phyloP scores from a whole-genome alignment of 208 protist genomes.

The Leishmania martiniquensis region DNA sequence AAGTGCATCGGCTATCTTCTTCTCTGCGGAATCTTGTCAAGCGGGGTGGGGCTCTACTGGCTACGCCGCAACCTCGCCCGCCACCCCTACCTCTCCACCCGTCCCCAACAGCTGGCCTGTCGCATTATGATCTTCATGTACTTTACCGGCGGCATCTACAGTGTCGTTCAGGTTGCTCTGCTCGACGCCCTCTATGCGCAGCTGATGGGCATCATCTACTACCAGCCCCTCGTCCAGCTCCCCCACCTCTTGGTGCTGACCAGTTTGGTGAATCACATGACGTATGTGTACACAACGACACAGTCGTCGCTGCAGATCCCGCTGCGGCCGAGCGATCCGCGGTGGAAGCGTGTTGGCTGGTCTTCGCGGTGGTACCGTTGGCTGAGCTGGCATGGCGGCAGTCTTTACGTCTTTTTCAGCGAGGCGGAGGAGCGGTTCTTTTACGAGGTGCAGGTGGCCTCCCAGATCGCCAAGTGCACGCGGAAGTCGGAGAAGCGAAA shows the following conservation, averaged over 20 bases:
- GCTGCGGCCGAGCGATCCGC: conserved; percentile 56
- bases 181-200: conserved; percentile 50
- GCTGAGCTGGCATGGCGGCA: conserved; percentile 77
- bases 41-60: conserved; percentile 54
- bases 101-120: conserved; percentile 79
- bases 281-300: conserved; percentile 76
- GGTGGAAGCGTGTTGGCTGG: conserved; percentile 76
- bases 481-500: background rate
- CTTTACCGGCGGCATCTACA: conserved; percentile 59
- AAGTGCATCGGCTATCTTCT: conserved; percentile 44
- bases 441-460: conserved; percentile 52
- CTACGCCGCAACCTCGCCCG: conserved; percentile 56
- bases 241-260: conserved; percentile 67
- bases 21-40: conserved; percentile 50
- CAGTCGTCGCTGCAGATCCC: conserved; percentile 59
- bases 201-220: conserved; percentile 62
- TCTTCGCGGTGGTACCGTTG: conserved; percentile 78
- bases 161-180: conserved; percentile 51
- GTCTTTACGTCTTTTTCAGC: conserved; percentile 81
- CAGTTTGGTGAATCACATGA: conserved; percentile 75
- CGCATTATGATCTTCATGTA: conserved; percentile 87
- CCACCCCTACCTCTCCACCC: conserved; percentile 72
- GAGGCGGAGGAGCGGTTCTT: conserved; percentile 74
- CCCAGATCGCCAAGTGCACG: conserved; percentile 18
- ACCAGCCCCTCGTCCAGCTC: conserved; percentile 69